These are phyloP conservation scores for Phytophthora pinifolia DNA, from an alignment of 352 stramenopile genomes.

Conservation along the genomic window DNA sequence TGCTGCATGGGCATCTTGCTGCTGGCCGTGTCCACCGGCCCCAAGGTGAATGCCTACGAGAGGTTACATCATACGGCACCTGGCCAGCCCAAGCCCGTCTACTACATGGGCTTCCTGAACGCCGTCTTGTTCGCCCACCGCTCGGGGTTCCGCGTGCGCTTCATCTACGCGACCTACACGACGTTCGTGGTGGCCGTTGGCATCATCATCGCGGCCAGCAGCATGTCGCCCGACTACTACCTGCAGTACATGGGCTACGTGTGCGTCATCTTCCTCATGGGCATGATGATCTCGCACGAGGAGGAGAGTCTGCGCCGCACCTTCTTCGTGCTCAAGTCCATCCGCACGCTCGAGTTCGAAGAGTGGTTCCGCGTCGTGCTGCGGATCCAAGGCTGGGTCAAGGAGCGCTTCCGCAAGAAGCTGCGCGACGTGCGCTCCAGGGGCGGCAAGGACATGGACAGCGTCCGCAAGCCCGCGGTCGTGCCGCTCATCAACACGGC, in stretches of 20 bases:
- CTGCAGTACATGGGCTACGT: constrained; percentile 74
- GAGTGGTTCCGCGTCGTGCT: constrained; percentile 79
- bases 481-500: constrained; percentile 68
- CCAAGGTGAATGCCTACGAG: constrained; percentile 30
- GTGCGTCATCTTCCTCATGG: constrained; percentile 63
- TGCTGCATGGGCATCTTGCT: constrained; percentile 73
- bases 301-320: constrained; percentile 73
- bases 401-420: constrained; percentile 61
- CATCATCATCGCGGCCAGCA: constrained; percentile 65
- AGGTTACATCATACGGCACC: constrained; percentile 18
- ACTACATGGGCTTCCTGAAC: constrained; percentile 86
- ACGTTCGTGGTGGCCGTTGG: constrained; percentile 62
- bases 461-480: constrained; percentile 1
- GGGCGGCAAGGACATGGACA: constrained; percentile 41
- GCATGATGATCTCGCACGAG: constrained; percentile 87
- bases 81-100: constrained; percentile 69
- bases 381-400: constrained; percentile 74
- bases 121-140: constrained; percentile 75
- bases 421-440: constrained; percentile 57
- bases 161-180: constrained; percentile 78
- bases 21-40: constrained; percentile 55
- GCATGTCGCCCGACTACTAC: constrained; percentile 55
- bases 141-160: constrained; percentile 76
- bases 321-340: constrained; percentile 85
- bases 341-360: constrained; percentile 80